A percentile compares a stretch with the other conserved stretches of the same genome.
phyloP scores from a whole-genome alignment of 768 basidiomycete genomes.

The Termitomyces sp. region DNA sequence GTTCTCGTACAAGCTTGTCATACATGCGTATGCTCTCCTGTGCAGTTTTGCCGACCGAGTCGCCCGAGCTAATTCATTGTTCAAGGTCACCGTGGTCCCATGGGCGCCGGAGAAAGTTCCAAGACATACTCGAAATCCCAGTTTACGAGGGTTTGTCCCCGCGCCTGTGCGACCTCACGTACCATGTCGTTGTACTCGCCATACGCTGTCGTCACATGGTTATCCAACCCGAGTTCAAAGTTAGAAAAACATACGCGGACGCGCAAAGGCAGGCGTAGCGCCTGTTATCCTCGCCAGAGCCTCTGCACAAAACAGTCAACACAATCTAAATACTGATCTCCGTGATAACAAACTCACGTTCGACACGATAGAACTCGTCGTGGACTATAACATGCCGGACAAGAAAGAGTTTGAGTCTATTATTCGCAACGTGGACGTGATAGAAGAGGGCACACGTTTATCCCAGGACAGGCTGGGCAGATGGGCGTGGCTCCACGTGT shows the following conservation, averaged over 20 bases:
- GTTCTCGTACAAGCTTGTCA: conserved; percentile 11
- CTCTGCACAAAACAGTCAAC: conserved; percentile 17
- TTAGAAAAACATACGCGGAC: conserved; percentile 27
- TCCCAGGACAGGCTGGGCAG: conserved; percentile 25
- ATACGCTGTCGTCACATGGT: conserved; percentile 22
- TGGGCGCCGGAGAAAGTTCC: not conserved
- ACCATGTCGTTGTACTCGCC: conserved; percentile 36
- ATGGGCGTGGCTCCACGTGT: conserved; percentile 38
- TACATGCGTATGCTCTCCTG: conserved; percentile 19
- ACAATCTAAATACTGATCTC: too few relatives aligned
- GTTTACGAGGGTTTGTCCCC: conserved; percentile 25
- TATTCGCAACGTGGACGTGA: too few relatives aligned
- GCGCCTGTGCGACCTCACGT: conserved; percentile 21
- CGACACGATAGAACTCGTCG: conserved; percentile 29
- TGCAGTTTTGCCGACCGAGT: conserved; percentile 21
- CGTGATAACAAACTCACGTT: conserved; percentile 20
- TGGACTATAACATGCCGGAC: conserved; percentile 17
- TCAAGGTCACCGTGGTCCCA: not conserved
- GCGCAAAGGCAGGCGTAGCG: conserved; percentile 30
- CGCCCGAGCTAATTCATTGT: conserved; percentile 18
- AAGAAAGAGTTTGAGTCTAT: not conserved
- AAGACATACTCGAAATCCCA: conserved; percentile 35
- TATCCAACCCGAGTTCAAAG: not conserved
- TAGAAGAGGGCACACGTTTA: conserved; percentile 19
- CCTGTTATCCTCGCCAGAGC: conserved; percentile 33